Base-by-base conservation (phyloP, 768 basidiomycete species). In the Leccinum subgranulosum region DNA sequence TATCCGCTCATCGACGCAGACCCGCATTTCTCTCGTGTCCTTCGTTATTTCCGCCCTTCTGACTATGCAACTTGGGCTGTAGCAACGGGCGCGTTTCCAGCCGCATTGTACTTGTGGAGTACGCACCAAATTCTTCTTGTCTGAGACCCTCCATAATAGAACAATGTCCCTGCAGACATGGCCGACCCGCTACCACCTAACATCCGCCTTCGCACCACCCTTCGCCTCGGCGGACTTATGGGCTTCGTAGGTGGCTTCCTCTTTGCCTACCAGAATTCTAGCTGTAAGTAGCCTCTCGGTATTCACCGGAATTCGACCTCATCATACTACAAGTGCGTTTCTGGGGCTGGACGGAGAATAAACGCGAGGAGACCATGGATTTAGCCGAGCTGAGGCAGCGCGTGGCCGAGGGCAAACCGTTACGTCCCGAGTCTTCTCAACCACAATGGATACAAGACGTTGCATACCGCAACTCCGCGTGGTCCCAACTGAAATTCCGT, bases 1-100 rank as follows among this genome's bases (percentile, higher is more conserved):
- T 96, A 85, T 76, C 94, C 94, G 49, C 86, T 96, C 74, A 90
- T 98, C 76, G 96, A 98, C 75, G 79, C 85, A 0, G 96, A 98
- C 79, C 96, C 96, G 10, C 90, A 97, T 78, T 86, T 86, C 14
- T 77, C 77, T 31, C 84, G 96, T 31, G 96, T 99, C 51, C 75
- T 99, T 21, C 79, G 90, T 57, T 97, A 97, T 76, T 85, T 98
- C 74, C 82, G 96, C 25, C 80, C 85, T 21, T 86, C 87, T 2
- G 96, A 99, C 79, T 94, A 92, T 77, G 90, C 82, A 21, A 75
- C 82, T 19, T 93, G 93, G 90, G 92, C 84, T 19, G 86, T 79
- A 45, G 83, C 81, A 55, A 93, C 95, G 3, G 90, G 80, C 56
- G 88, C 85, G 19, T 90, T 90, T 68, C 96, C 96, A 17, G 81